Conservation (phyloP, 2,329 filamentous ascomycete genomes). For the Diaporthe vaccinii region DNA sequence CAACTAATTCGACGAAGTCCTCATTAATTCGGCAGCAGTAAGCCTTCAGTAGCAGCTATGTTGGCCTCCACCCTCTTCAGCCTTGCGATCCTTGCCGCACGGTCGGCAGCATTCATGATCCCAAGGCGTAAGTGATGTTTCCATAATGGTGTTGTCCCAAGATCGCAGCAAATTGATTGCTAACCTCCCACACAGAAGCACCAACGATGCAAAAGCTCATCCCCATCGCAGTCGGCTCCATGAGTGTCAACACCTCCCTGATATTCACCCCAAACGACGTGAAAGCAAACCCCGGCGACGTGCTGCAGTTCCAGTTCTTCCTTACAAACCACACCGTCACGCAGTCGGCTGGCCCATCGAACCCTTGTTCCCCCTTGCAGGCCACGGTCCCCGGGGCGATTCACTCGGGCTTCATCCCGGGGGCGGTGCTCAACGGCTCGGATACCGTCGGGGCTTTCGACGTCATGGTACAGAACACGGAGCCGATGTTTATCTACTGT, state of each 20-base stretch:
- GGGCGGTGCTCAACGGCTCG: constrained; percentile 10
- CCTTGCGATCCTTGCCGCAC: neutral
- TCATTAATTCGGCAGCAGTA: neutral
- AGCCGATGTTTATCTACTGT: constrained; percentile 13
- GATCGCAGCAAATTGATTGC: neutral
- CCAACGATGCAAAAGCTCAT: constrained; percentile 12
- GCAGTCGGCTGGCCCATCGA: neutral
- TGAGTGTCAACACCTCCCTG: constrained; percentile 22
- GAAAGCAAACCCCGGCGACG: constrained; percentile 18
- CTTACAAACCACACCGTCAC: constrained; percentile 20
- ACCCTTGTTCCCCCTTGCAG: constrained; percentile 14
- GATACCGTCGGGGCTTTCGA: constrained; percentile 21
- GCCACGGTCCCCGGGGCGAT: neutral
- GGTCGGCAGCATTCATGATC: neutral
- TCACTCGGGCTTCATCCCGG: constrained; percentile 19
- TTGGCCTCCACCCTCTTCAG: neutral
- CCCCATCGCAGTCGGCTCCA: constrained; percentile 12
- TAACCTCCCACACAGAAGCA: neutral
- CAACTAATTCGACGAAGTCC: neutral
- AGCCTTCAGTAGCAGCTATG: neutral
- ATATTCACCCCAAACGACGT: constrained; percentile 24
- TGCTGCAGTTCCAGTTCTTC: constrained; percentile 28
- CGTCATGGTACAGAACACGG: constrained; percentile 22
- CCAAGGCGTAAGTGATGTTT: neutral
- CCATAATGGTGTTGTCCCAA: too few relatives aligned